Evolutionary conservation across 2,329 filamentous ascomycete genomes (phyloP).

Genomic region (Fusarium mexicanum): DNA sequence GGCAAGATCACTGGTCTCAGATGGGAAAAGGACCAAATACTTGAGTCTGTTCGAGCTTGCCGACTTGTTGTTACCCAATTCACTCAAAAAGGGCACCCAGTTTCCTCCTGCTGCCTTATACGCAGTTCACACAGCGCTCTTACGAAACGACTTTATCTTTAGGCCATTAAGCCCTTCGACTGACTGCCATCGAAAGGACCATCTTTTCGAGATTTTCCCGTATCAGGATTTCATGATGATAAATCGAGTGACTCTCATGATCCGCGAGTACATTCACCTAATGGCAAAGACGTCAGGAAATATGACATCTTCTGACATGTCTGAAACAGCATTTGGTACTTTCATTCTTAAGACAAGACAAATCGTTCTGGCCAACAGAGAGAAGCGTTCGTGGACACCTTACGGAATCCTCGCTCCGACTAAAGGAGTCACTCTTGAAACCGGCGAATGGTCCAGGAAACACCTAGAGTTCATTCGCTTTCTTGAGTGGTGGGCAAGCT

Average conservation of each 20-base stretch:
- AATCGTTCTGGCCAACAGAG: conserved; percentile 62
- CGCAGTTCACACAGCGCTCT: conserved; percentile 74
- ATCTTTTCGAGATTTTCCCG: conserved; percentile 67
- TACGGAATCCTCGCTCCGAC: conserved; percentile 56
- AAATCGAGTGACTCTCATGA: conserved; percentile 45
- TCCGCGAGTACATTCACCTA: conserved; percentile 46
- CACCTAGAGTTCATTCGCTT: conserved; percentile 69
- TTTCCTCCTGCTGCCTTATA: conserved; percentile 66
- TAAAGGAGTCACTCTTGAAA: conserved; percentile 28
- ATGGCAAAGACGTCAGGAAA: conserved; percentile 29
- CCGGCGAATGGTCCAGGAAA: conserved; percentile 43
- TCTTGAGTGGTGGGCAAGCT: conserved; percentile 73
- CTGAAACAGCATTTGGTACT: conserved; percentile 44
- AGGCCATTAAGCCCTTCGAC: conserved; percentile 60
- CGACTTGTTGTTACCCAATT: conserved; percentile 52
- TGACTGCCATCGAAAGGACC: conserved; percentile 58
- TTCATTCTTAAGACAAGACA: conserved; percentile 62
- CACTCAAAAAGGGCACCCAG: conserved; percentile 48
- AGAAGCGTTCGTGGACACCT: conserved; percentile 58
- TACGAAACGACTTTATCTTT: conserved; percentile 69
- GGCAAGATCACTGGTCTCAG: conserved; percentile 54
- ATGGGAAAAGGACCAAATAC: conserved; percentile 52
- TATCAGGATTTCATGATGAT: conserved; percentile 44
- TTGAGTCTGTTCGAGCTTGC: conserved; percentile 63
- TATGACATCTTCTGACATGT: conserved; percentile 26